phyloP scores from a whole-genome alignment of 1,284 basidiomycete genomes.

The Microbotryum silenes-acaulis region DNA sequence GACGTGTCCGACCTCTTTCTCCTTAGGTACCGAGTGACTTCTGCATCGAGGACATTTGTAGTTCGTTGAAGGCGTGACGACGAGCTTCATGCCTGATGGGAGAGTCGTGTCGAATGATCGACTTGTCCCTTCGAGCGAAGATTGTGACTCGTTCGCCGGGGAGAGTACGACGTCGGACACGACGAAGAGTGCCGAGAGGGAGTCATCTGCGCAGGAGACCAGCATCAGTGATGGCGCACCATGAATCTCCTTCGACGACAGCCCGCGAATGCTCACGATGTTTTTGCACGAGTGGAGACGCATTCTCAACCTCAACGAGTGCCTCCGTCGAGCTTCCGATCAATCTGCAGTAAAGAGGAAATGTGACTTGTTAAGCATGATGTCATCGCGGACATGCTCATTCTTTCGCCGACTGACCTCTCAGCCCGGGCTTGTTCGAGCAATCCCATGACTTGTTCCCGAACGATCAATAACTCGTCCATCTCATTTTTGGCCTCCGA shows the following conservation, averaged over 20 bases:
- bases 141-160: constrained; percentile 49
- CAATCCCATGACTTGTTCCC: constrained; percentile 52
- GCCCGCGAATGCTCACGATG: constrained; percentile 30
- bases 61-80: constrained; percentile 49
- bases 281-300: constrained; percentile 13
- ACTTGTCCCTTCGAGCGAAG: constrained; percentile 31
- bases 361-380: not conserved
- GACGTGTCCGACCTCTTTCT: not conserved
- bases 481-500: constrained; percentile 53
- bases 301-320: constrained; percentile 49
- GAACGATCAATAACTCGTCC: constrained; percentile 51
- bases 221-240: not conserved
- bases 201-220: constrained; percentile 45
- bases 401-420: constrained; percentile 48
- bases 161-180: constrained; percentile 57
- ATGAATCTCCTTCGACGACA: constrained; percentile 8
- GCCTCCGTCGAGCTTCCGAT: constrained; percentile 68
- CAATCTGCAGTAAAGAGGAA: constrained; percentile 44
- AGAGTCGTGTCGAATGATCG: constrained; percentile 27
- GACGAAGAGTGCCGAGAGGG: constrained; percentile 65
- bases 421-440: constrained; percentile 62
- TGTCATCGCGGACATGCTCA: not conserved
- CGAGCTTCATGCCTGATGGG: constrained; percentile 38
- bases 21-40: constrained; percentile 48
- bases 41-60: constrained; percentile 73